These are phyloP conservation scores for Eutrema japonicum DNA, from an alignment of 345 rosid genomes.

Conservation along the genomic window DNA sequence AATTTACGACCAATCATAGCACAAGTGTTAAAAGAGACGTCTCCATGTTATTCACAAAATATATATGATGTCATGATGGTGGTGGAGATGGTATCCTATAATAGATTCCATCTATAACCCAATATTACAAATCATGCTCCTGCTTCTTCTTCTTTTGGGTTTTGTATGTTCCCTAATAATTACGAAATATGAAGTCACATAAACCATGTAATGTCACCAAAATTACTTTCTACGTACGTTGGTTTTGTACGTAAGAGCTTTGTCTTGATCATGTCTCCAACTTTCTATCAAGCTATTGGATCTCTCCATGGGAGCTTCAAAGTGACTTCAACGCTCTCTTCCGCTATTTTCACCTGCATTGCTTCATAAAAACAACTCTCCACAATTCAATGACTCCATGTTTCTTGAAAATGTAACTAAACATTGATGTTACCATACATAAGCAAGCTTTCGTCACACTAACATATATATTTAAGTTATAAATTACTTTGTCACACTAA, in stretches of 20 bases:
- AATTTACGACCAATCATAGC: background rate
- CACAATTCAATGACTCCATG: slow-evolving; percentile 8
- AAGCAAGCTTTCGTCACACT: background rate
- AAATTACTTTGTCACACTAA: background rate
- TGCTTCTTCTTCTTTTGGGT: slow-evolving; percentile 10
- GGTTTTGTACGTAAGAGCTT: slow-evolving; percentile 7
- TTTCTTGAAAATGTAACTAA: slow-evolving; percentile 12
- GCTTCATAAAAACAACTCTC: slow-evolving; percentile 33
- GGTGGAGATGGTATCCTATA: slow-evolving; percentile 4
- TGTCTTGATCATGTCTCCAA: slow-evolving; percentile 15
- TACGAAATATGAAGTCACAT: slow-evolving; percentile 1
- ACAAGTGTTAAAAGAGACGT: background rate
- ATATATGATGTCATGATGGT: background rate
- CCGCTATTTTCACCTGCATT: slow-evolving; percentile 45
- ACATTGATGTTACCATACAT: slow-evolving; percentile 7
- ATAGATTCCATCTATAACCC: slow-evolving; percentile 18
- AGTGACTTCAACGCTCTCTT: slow-evolving; percentile 39
- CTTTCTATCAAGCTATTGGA: slow-evolving; percentile 21
- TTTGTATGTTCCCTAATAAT: slow-evolving; percentile 16
- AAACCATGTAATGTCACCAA: slow-evolving; percentile 18
- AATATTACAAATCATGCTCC: slow-evolving; percentile 26
- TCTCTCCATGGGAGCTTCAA: slow-evolving; percentile 30
- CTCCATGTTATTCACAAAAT: slow-evolving; percentile 21
- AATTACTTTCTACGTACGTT: slow-evolving; percentile 16
- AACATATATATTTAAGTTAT: background rate